A percentile compares a stretch with the other conserved stretches of the same genome.
phyloP scores from a whole-genome alignment of 2,329 filamentous ascomycete genomes.

The Penicillium sp. region DNA sequence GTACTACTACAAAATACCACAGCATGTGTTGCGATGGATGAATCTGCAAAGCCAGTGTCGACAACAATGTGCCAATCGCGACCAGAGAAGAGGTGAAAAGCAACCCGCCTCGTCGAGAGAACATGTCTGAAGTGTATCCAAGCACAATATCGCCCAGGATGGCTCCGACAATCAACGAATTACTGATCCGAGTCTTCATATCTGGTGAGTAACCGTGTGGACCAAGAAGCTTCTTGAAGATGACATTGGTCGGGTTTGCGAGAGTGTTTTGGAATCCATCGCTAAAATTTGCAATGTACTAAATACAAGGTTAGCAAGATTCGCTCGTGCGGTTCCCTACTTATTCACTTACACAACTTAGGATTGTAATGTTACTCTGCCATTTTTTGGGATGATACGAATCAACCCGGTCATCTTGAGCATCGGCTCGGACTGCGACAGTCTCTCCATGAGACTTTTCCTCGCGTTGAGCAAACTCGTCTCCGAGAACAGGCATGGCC shows the following conservation, averaged over 20 bases:
- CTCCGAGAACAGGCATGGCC: neutral
- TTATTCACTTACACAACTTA: constrained; percentile 25
- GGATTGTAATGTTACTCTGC: constrained; percentile 28
- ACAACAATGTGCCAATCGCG: constrained; percentile 30
- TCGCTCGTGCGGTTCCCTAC: neutral
- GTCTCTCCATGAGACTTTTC: neutral
- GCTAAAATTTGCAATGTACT: constrained; percentile 33
- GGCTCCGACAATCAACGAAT: constrained; percentile 28
- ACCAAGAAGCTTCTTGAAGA: constrained; percentile 28
- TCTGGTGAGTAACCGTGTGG: constrained; percentile 20
- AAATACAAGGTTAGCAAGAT: neutral
- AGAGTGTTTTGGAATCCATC: constrained; percentile 30
- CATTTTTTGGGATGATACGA: constrained; percentile 21
- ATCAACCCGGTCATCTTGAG: constrained; percentile 1
- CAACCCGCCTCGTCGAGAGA: constrained; percentile 25
- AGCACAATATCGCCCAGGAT: constrained; percentile 27
- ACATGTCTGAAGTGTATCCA: constrained; percentile 29
- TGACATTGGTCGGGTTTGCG: constrained; percentile 32
- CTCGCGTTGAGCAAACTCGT: neutral
- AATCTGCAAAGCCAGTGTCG: constrained; percentile 37
- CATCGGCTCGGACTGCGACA: neutral
- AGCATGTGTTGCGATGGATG: constrained; percentile 32
- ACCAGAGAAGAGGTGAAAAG: constrained; percentile 29
- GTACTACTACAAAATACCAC: constrained; percentile 37
- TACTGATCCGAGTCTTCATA: constrained; percentile 31